Percentiles rank a stretch among this genome's conserved stretches.
phyloP scores from a whole-genome alignment of 1,139 yeast genomes.

The Magnusiomyces starmeri region DNA sequence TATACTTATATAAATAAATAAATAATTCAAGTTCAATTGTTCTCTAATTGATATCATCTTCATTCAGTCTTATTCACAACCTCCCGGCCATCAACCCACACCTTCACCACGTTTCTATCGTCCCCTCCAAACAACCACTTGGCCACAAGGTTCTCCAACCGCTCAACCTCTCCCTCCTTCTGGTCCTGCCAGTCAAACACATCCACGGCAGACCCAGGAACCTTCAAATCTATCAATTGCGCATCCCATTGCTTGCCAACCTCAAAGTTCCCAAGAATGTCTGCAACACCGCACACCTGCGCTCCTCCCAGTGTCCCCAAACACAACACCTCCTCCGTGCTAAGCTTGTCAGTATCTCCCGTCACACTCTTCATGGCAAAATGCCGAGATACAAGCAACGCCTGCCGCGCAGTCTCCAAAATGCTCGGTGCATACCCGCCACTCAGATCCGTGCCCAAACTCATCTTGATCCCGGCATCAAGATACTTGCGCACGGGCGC shows the following conservation, averaged over 20 bases:
- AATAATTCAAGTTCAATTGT: neutral
- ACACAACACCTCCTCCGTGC: constrained; percentile 64
- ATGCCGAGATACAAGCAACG: constrained; percentile 78
- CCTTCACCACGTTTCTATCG: constrained; percentile 73
- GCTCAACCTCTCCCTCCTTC: constrained; percentile 18
- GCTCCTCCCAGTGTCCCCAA: constrained; percentile 93
- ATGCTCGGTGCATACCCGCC: constrained; percentile 87
- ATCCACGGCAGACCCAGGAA: constrained; percentile 54
- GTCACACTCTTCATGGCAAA: constrained; percentile 51
- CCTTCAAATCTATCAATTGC: constrained; percentile 60
- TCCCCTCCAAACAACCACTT: constrained; percentile 97
- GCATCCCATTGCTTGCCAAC: constrained; percentile 79
- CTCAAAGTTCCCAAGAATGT: constrained; percentile 60
- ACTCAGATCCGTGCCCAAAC: constrained; percentile 86
- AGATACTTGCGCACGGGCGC: constrained; percentile 73
- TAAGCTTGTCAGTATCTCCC: constrained; percentile 45
- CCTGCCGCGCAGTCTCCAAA: constrained; percentile 66
- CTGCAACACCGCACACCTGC: constrained; percentile 53
- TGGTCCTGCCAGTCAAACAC: constrained; percentile 61
- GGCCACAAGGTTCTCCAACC: constrained; percentile 53
- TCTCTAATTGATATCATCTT: constrained; percentile 37
- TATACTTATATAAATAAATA: neutral
- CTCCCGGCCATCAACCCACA: constrained; percentile 74
- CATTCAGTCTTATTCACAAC: constrained; percentile 33
- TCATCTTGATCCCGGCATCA: constrained; percentile 61